Percentiles rank a stretch among this genome's conserved stretches.
Evolutionary conservation across 768 basidiomycete genomes (phyloP).

Genomic region (Vishniacozyma victoriae): DNA sequence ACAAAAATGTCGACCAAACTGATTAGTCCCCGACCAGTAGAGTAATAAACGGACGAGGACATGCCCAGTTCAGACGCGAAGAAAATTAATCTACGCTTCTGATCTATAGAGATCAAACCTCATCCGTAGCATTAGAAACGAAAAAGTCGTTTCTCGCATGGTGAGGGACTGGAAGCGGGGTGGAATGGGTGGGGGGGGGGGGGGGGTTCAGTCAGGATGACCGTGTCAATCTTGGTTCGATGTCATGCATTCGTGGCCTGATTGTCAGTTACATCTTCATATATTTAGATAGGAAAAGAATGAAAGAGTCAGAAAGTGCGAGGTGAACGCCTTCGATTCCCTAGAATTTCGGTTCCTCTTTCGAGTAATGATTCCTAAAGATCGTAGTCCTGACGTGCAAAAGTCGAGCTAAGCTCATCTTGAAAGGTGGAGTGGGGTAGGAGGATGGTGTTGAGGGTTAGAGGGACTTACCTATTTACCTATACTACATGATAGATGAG

Average conservation of each 20-base stretch:
- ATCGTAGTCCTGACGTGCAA: conserved; percentile 23
- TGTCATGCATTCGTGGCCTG: background rate
- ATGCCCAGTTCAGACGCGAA: conserved; percentile 20
- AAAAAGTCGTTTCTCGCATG: conserved; percentile 12
- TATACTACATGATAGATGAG: background rate
- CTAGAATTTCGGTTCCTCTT: background rate
- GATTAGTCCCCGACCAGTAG: conserved; percentile 22
- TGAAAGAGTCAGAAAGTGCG: conserved; percentile 15
- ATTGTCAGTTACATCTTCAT: background rate
- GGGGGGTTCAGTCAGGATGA: background rate
- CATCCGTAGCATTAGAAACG: conserved; percentile 3
- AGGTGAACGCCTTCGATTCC: conserved; percentile 16
- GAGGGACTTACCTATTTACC: background rate
- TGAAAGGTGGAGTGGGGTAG: background rate
- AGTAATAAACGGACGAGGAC: conserved; percentile 12
- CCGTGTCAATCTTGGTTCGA: background rate
- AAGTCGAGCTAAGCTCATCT: conserved; percentile 21
- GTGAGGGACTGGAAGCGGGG: conserved; percentile 19
- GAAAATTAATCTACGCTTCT: conserved; percentile 15
- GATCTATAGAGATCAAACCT: background rate
- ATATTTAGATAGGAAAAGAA: background rate
- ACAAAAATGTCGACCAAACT: conserved; percentile 12
- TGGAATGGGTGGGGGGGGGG: background rate
- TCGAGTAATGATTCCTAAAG: background rate
- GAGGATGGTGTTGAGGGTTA: background rate